phyloP scores from a whole-genome alignment of 108 stramenopile genomes.

The Fistulifera pelliculosa region DNA sequence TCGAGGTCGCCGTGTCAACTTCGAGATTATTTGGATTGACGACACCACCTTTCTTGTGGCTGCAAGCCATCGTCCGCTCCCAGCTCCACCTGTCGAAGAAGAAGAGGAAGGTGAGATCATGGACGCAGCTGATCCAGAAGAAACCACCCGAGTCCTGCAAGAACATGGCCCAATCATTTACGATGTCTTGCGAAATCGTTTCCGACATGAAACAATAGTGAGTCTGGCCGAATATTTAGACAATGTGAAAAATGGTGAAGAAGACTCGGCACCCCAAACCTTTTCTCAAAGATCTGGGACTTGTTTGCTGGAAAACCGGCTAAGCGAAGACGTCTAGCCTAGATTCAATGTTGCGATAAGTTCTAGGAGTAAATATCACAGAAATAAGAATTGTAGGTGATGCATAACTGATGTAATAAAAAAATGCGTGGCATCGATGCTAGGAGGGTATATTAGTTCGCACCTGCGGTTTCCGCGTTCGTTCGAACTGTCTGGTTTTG shows the following conservation, averaged over 20 bases:
- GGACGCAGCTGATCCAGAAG: background rate
- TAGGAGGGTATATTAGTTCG: no score
- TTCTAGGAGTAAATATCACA: no score
- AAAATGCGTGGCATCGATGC: no score
- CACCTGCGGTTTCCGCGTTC: no score
- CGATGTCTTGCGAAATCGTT: slow-evolving; percentile 13
- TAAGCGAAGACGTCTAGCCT: no score
- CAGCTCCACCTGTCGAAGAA: no score
- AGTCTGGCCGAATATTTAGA: slow-evolving; percentile 4
- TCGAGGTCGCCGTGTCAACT: slow-evolving; percentile 38
- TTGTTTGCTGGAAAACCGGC: no score
- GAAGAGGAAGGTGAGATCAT: slow-evolving; percentile 1
- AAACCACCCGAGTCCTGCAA: slow-evolving; percentile 3
- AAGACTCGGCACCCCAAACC: background rate
- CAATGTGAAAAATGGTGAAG: background rate
- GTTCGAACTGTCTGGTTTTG: no score
- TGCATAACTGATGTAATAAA: no score
- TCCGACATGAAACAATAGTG: background rate
- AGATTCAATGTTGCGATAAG: no score
- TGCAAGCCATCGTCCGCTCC: slow-evolving; percentile 5
- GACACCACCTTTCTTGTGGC: slow-evolving; percentile 66
- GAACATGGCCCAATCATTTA: slow-evolving; percentile 26
- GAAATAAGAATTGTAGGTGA: no score
- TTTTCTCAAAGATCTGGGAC: no score
- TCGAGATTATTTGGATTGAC: slow-evolving; percentile 72